Evolutionary conservation across 1,284 basidiomycete species (phyloP), one percentile per base, ranked within the genome.

Genomic region (Cutaneotrichosporon daszewskae): DNA sequence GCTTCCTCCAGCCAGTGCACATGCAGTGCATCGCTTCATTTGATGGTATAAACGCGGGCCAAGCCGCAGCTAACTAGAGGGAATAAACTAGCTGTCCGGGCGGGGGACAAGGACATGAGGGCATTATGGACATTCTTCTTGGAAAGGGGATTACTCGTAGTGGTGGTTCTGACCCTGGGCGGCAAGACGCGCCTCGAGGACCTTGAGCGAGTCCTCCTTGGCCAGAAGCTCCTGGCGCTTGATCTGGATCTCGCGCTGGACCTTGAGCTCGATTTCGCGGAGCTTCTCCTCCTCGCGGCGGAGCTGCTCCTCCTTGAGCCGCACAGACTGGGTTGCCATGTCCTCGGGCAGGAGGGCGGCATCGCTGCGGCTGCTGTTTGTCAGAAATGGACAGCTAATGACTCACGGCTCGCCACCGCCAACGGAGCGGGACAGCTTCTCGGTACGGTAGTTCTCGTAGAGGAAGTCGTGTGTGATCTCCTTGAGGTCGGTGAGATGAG

Each of bases 291-390:
- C 91, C 72, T 99, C 95, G 53, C 88, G 78, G 60, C 92, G 85
- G 51, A 99, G 83, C 72, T 98, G 95, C 71, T 98, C 94, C 76
- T 98, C 94, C 77, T 96, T 97, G 74, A 97, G 82, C 50, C 91
- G 85, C 40, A 96, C 91, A 44, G 85, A 90, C 74, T 96, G 94
- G 53, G 85, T 94, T 14, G 92, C 91, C 58, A 98, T 81, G 65
- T 97, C 95, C 69, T 98, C 92, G 10, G 92, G 90, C 13, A 66
- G 62, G 59, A 95, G 88, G 20, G 87, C 89, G 22, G 86, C 84
- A 58, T 90, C 87, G 60, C 85, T 83, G 17, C 23, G 23, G 10
- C 35, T 64, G 35, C 49, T 33, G 32, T 47, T 24, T 47, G 54
- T 49, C 23, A 43, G 41, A 20, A 20, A 12, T 32, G 4, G 28